Base-by-base conservation (phyloP, 306 rosid species). In the Neltuma alba region DNA sequence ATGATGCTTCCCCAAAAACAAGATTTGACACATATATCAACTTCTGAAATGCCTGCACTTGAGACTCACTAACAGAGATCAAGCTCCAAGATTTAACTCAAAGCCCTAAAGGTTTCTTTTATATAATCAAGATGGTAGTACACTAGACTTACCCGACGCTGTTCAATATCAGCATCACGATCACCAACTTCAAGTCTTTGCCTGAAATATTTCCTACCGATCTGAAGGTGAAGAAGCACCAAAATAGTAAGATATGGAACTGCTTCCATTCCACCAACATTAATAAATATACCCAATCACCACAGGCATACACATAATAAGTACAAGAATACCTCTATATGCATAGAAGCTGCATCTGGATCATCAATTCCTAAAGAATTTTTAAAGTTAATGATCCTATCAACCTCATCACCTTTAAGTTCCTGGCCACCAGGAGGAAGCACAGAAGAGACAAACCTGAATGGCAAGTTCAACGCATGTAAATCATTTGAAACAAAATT, bases 21-120 rank as follows among this genome's bases (percentile, higher is more conserved):
- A 91, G 91, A 77, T 94, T 93, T 11, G 99, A 96, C 74, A 96
- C 94, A 83, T 93, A 96, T 67, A 96, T 90, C 90, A 96, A 85
- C 92, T 96, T 96, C 88, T 96, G 98, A 85, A 96, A 96, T 28
- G 97, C 99, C 99, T 96, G 99, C 98, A 91, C 99, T 93, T 94
- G 89, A 89, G 92, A 88, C 72, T 68, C 92, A 77, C 80, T 78
- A 76, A 82, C 72, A 84, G 86, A 88, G 97, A 89, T 91, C 97
- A 96, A 91, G 96, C 88, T 83, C 90, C 86, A 80, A 70, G 79
- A 74, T 75, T 89, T 68, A 50, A 44, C 48, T 62, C 67, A 65
- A 76, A 44, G 55, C 50, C 52, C 3, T 38, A 83, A 13, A 36
- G 23, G 36, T 25, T 70, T 81, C 11, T 68, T 72, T 75, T 33